Conservation (phyloP, 108 stramenopile species). For the Stephanodiscus triporus region DNA sequence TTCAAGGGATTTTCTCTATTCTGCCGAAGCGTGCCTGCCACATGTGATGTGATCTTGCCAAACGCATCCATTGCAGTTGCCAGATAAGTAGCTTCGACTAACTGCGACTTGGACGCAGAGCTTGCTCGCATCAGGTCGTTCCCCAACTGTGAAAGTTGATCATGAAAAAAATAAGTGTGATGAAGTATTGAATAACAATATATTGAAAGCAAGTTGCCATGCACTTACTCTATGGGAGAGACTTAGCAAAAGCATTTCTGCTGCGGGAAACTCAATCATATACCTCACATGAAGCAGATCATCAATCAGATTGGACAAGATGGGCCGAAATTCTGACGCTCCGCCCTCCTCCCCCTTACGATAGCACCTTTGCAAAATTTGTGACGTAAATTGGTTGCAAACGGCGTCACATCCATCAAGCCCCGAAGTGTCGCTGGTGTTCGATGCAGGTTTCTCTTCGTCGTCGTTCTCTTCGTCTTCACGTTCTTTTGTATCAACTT, state of each 20-base stretch:
- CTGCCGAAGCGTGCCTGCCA: constrained; percentile 58
- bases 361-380: constrained; percentile 71
- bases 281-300: constrained; percentile 81
- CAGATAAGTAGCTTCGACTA: constrained; percentile 73
- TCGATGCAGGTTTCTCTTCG: constrained; percentile 28
- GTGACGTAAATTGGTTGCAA: constrained; percentile 62
- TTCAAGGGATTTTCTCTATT: constrained; percentile 62
- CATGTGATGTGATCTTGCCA: constrained; percentile 80
- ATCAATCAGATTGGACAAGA: constrained; percentile 86
- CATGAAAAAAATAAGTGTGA: background rate
- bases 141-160: constrained; percentile 28
- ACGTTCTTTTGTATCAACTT: constrained; percentile 16
- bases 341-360: constrained; percentile 88
- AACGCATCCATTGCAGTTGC: constrained; percentile 86
- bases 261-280: constrained; percentile 89
- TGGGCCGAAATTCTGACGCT: constrained; percentile 86
- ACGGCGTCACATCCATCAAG: constrained; percentile 59
- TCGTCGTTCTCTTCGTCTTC: constrained; percentile 38
- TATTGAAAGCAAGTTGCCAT: background rate
- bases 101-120: constrained; percentile 38
- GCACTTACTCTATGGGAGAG: constrained; percentile 45
- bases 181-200: background rate
- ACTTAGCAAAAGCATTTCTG: constrained; percentile 83
- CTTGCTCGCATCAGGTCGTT: constrained; percentile 65
- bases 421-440: constrained; percentile 56